phyloP scores from a whole-genome alignment of 164 flowering plant genomes.

The Tetrastigma voinierianum region DNA sequence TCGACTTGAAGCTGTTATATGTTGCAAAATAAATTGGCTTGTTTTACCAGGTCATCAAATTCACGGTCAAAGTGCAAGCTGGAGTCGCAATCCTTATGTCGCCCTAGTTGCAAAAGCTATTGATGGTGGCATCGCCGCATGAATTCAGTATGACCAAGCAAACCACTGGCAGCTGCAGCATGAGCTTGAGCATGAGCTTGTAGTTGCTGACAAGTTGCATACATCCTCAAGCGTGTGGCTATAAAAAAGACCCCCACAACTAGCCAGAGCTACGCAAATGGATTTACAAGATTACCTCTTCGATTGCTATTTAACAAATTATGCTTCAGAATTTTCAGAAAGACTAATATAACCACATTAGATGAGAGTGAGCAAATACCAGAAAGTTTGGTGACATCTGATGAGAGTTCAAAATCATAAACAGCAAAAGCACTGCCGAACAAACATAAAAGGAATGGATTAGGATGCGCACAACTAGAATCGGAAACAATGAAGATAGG shows the following conservation, averaged over 20 bases:
- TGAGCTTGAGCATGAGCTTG: slow-evolving; percentile 96
- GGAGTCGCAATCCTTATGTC: slow-evolving; percentile 88
- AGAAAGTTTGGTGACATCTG: slow-evolving; percentile 93
- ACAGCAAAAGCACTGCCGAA: slow-evolving; percentile 70
- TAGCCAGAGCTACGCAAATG: slow-evolving; percentile 72
- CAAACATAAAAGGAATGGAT: slow-evolving; percentile 2
- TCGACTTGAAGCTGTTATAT: too few species aligned
- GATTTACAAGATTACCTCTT: slow-evolving; percentile 2
- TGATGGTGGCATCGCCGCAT: slow-evolving; percentile 92
- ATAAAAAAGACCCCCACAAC: slow-evolving; percentile 85
- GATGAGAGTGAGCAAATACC: slow-evolving; percentile 41
- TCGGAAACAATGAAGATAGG: not conserved
- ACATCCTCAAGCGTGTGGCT: slow-evolving; percentile 92
- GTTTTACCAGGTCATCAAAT: slow-evolving; percentile 90
- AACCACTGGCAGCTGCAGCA: slow-evolving; percentile 82
- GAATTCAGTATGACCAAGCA: slow-evolving; percentile 87
- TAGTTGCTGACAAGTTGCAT: slow-evolving; percentile 95
- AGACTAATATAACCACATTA: not conserved
- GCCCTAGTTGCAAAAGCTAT: slow-evolving; percentile 88
- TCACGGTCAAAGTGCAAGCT: slow-evolving; percentile 99
- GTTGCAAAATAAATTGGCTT: not conserved
- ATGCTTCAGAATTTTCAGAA: slow-evolving; percentile 7
- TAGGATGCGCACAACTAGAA: not conserved
- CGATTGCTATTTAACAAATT: not conserved
- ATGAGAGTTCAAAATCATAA: slow-evolving; percentile 84